A percentile compares a stretch with the other conserved stretches of the same genome.
Conservation (phyloP, 768 basidiomycete genomes). For the Russula compacta region DNA sequence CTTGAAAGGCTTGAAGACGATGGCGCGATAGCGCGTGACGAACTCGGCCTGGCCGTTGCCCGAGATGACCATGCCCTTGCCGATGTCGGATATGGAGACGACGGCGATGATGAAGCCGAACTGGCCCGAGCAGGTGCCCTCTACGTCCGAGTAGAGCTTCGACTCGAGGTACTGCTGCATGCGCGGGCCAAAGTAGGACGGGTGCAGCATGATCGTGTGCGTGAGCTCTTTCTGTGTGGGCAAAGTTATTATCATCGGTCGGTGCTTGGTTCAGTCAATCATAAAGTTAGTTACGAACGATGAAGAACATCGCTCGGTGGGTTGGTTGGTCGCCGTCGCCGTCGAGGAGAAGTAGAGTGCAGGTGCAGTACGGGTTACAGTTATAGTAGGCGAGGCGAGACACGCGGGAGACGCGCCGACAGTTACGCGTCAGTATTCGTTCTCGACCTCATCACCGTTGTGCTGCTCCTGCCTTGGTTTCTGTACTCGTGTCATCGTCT, state of each 20-base stretch:
- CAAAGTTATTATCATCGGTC: too few relatives aligned
- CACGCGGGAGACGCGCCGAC: background rate
- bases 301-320: slow-evolving; percentile 14
- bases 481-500: background rate
- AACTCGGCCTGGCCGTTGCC: slow-evolving; percentile 96
- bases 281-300: background rate
- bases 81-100: slow-evolving; percentile 83
- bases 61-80: slow-evolving; percentile 84
- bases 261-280: too few relatives aligned
- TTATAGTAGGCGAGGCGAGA: too few relatives aligned
- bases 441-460: background rate
- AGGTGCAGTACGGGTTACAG: background rate
- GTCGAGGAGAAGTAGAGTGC: background rate
- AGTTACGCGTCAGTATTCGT: background rate
- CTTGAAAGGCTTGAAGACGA: slow-evolving; percentile 99
- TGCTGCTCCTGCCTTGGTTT: background rate
- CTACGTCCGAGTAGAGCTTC: slow-evolving; percentile 92
- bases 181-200: slow-evolving; percentile 95
- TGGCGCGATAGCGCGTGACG: slow-evolving; percentile 85
- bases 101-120: slow-evolving; percentile 94
- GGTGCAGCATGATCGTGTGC: slow-evolving; percentile 96
- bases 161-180: slow-evolving; percentile 90
- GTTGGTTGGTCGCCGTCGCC: background rate
- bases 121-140: slow-evolving; percentile 93
- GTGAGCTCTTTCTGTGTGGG: slow-evolving; percentile 78